Base-by-base conservation (phyloP, 2,329 filamentous ascomycete species). In the Monosporascus sp. region DNA sequence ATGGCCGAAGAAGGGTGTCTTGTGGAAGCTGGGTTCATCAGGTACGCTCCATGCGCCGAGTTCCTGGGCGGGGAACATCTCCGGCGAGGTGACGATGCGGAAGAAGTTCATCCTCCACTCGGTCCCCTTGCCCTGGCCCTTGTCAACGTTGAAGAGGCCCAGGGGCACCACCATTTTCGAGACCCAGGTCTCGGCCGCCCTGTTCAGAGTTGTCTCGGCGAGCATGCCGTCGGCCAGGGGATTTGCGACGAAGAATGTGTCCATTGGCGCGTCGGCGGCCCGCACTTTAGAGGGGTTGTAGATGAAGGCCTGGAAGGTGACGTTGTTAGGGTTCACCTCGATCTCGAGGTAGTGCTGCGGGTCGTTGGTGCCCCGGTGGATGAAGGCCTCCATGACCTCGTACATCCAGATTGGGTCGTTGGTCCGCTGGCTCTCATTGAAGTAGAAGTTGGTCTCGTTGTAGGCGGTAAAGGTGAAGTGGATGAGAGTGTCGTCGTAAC, bases 41-140 rank as follows among this genome's bases (percentile, higher is more conserved):
- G 76, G 74, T 2, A 72, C 67, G 54, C 63, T 78, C 77, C 77
- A 79, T 7, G 69, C 76, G 17, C 75, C 75, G 5, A 77, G 65
- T 1, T 55, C 58, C 63, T 78, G 75, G 37, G 72, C 66, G 0
- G 77, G 76, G 58, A 68, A 79, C 8, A 67, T 76, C 1, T 67
- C 63, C 0, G 70, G 70, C 26, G 69, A 68, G 4, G 73, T 74
- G 31, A 77, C 63, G 3, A 75, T 79, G 45, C 77, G 70, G 64
- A 79, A 76, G 57, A 79, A 79, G 61, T 79, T 78, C 75, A 79
- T 78, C 53, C 77, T 69, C 77, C 77, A 79, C 55, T 67, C 51
- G 1, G 75, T 78, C 22, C 74, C 73, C 55, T 66, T 63, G 2
- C 73, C 74, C 57, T 63, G 54, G 41, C 74, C 73, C 3, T 64